phyloP scores from a whole-genome alignment of 1,139 yeast genomes.

The Saccharomycopsis crataegensis region DNA sequence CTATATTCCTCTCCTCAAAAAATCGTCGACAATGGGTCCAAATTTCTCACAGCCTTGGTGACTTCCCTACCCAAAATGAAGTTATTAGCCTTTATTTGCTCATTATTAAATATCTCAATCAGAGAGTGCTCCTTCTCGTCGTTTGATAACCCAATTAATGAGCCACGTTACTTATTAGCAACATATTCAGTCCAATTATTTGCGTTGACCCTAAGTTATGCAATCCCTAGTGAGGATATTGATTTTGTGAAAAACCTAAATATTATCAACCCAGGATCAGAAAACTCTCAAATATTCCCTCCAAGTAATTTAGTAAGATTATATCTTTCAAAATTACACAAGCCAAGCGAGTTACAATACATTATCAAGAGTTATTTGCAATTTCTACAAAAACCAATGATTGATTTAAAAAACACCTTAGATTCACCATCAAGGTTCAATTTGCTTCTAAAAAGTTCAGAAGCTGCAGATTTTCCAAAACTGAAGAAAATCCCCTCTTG shows the following conservation, averaged over 20 bases:
- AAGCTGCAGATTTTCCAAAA: neutral
- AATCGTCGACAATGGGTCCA: slow-evolving; percentile 45
- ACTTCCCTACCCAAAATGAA: slow-evolving; percentile 43
- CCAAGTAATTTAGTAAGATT: slow-evolving; percentile 39
- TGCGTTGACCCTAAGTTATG: slow-evolving; percentile 55
- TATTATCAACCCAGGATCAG: slow-evolving; percentile 29
- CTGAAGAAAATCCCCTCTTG: slow-evolving; percentile 25
- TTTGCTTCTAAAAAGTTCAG: neutral
- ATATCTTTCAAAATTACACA: slow-evolving; percentile 46
- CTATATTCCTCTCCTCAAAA: slow-evolving; percentile 45
- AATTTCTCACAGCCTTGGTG: slow-evolving; percentile 53
- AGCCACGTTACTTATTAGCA: slow-evolving; percentile 47
- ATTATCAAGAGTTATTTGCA: slow-evolving; percentile 40
- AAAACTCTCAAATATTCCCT: slow-evolving; percentile 9
- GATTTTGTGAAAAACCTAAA: slow-evolving; percentile 37
- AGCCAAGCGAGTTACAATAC: slow-evolving; percentile 45
- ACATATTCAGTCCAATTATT: slow-evolving; percentile 57
- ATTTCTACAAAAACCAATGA: slow-evolving; percentile 41
- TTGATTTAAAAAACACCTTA: neutral
- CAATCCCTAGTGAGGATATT: slow-evolving; percentile 47
- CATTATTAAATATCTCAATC: slow-evolving; percentile 56
- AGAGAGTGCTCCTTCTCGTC: slow-evolving; percentile 28
- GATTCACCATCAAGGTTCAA: neutral
- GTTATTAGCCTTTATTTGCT: slow-evolving; percentile 51
- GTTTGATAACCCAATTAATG: slow-evolving; percentile 27